Evolutionary conservation across 768 basidiomycete genomes (phyloP).

Genomic region (Botryobasidium botryosum): DNA sequence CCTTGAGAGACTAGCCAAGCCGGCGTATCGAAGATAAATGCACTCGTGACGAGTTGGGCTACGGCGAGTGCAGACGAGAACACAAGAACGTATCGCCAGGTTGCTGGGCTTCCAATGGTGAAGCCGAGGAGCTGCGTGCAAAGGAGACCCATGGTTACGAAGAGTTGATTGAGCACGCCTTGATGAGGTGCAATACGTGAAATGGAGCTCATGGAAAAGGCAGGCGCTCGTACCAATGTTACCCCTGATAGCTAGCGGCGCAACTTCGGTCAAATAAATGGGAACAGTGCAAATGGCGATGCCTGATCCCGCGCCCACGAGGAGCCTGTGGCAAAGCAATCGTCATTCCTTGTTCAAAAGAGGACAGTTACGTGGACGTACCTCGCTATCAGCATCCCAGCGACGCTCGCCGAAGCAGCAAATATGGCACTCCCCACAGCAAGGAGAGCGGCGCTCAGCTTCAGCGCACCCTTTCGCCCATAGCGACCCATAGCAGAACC

Average conservation of each 20-base stretch:
- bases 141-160: constrained; percentile 20
- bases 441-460: constrained; percentile 38
- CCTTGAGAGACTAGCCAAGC: constrained; percentile 2
- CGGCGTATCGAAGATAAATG: constrained; percentile 1
- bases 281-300: constrained; percentile 17
- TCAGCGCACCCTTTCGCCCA: constrained; percentile 54
- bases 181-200: background rate
- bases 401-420: constrained; percentile 5
- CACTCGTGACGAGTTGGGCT: background rate
- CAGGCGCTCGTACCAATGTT: constrained; percentile 12
- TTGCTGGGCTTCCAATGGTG: constrained; percentile 73
- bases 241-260: constrained; percentile 20
- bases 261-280: constrained; percentile 20
- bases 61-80: background rate
- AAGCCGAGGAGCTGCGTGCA: constrained; percentile 31
- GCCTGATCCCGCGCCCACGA: constrained; percentile 9
- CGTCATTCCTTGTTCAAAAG: background rate
- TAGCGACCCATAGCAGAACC: constrained; percentile 50
- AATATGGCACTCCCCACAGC: constrained; percentile 37
- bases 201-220: background rate
- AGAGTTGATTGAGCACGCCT: constrained; percentile 17
- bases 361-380: background rate
- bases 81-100: constrained; percentile 16
- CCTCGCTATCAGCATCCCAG: constrained; percentile 8
- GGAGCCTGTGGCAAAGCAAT: background rate